Conservation (phyloP, 495 filamentous ascomycete species). For the Xylaria venustula region DNA sequence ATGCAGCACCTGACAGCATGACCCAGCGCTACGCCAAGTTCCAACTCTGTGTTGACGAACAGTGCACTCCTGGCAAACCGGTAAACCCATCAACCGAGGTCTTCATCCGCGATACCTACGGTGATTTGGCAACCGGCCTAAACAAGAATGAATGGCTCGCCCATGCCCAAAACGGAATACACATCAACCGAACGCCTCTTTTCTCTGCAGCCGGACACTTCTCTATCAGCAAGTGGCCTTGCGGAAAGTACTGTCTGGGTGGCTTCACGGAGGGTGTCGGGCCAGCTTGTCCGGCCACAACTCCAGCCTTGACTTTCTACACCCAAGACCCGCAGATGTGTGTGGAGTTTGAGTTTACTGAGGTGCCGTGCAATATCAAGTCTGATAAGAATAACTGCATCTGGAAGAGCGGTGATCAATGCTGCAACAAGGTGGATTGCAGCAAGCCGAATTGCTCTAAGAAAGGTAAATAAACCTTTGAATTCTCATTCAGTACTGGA, state of each 20-base stretch:
- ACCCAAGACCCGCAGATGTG: constrained; percentile 15
- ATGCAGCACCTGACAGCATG: constrained; percentile 4
- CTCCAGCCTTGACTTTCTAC: constrained; percentile 8
- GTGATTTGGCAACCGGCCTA: constrained; percentile 1
- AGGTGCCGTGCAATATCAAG: constrained; percentile 11
- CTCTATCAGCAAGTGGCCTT: constrained; percentile 13
- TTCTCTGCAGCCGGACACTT: constrained; percentile 10
- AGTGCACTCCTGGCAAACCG: neutral
- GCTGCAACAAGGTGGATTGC: constrained; percentile 4
- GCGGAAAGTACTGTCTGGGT: constrained; percentile 10
- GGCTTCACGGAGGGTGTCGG: constrained; percentile 10
- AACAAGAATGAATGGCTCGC: constrained; percentile 12
- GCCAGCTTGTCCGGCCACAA: constrained; percentile 1
- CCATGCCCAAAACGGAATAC: constrained; percentile 3
- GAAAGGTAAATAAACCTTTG: constrained; percentile 9
- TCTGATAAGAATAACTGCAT: constrained; percentile 8
- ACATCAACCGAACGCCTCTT: constrained; percentile 2
- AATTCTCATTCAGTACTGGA: neutral
- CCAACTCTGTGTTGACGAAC: constrained; percentile 8
- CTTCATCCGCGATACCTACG: constrained; percentile 11
- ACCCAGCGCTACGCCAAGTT: constrained; percentile 13
- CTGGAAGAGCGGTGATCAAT: constrained; percentile 5
- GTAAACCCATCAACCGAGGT: constrained; percentile 4
- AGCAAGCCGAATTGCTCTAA: neutral
- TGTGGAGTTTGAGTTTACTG: constrained; percentile 8